phyloP scores from a whole-genome alignment of 2,329 filamentous ascomycete genomes.

The Fusarium sp. region DNA sequence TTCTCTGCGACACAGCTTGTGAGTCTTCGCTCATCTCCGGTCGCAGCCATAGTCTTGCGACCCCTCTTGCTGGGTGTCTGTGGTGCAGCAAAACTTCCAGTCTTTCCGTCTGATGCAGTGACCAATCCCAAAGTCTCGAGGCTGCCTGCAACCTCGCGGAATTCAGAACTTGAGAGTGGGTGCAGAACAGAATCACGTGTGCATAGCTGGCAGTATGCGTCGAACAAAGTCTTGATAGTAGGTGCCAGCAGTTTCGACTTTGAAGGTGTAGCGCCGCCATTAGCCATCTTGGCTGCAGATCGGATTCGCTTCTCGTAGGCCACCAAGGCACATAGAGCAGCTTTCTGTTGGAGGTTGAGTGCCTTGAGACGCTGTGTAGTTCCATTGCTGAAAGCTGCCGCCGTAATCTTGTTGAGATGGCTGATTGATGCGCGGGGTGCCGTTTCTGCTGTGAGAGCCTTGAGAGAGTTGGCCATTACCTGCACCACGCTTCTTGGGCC shows the following conservation, averaged over 20 bases:
- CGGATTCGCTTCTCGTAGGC: slow-evolving; percentile 84
- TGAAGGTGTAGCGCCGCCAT: slow-evolving; percentile 65
- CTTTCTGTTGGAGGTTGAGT: slow-evolving; percentile 96
- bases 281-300: slow-evolving; percentile 58
- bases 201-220: slow-evolving; percentile 85
- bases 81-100: slow-evolving; percentile 71
- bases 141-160: slow-evolving; percentile 90
- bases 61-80: slow-evolving; percentile 79
- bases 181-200: slow-evolving; percentile 89
- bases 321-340: slow-evolving; percentile 87
- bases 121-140: slow-evolving; percentile 89
- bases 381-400: slow-evolving; percentile 90
- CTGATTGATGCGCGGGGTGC: slow-evolving; percentile 90
- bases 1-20: slow-evolving; percentile 83
- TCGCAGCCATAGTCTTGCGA: slow-evolving; percentile 65
- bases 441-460: slow-evolving; percentile 75
- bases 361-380: slow-evolving; percentile 85
- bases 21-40: slow-evolving; percentile 79
- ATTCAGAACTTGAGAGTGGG: slow-evolving; percentile 90
- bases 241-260: slow-evolving; percentile 74
- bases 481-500: slow-evolving; percentile 59
- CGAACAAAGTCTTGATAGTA: slow-evolving; percentile 85
- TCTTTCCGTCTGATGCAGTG: slow-evolving; percentile 76
- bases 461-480: slow-evolving; percentile 66
- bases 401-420: slow-evolving; percentile 92